Conservation (phyloP, 208 protist species). For the Vickermania ingenoplastis region DNA sequence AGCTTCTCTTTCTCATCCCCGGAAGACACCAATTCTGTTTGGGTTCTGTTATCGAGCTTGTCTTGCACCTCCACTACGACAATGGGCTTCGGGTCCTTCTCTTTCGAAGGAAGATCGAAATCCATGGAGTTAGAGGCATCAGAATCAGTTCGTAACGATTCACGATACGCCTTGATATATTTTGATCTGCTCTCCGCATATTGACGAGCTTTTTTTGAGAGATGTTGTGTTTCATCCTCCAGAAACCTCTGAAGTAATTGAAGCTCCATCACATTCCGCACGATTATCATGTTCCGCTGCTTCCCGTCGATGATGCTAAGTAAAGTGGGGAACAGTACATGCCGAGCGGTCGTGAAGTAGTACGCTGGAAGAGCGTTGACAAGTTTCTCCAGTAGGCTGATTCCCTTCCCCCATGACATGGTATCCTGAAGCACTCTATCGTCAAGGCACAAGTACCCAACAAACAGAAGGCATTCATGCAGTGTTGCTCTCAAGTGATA, state of each 20-base stretch:
- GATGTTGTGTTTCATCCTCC: constrained; percentile 49
- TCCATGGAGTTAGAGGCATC: constrained; percentile 20
- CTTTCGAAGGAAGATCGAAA: constrained; percentile 9
- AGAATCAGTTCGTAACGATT: no score
- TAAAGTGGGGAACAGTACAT: constrained; percentile 77
- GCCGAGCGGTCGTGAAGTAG: constrained; percentile 74
- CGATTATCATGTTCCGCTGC: constrained; percentile 45
- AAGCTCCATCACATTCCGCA: constrained; percentile 59
- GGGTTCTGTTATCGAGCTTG: constrained; percentile 12
- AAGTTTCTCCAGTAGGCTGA: constrained; percentile 49
- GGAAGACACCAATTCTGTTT: constrained; percentile 19
- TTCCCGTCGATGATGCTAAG: constrained; percentile 39
- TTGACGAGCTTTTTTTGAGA: constrained; percentile 59
- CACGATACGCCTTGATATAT: constrained; percentile 29
- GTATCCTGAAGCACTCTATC: constrained; percentile 69
- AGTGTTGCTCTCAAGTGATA: constrained; percentile 59
- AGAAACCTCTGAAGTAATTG: constrained; percentile 45
- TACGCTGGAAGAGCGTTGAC: constrained; percentile 57
- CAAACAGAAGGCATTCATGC: constrained; percentile 72
- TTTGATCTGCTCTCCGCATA: constrained; percentile 54
- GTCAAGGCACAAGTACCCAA: constrained; percentile 75
- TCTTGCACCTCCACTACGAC: constrained; percentile 14
- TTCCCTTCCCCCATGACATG: constrained; percentile 67
- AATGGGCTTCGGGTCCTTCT: constrained; percentile 32
- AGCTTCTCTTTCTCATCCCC: constrained; percentile 56